Evolutionary conservation across 192 early-diverging fungal genomes (phyloP).

Genomic region (Oehlia diaphana): DNA sequence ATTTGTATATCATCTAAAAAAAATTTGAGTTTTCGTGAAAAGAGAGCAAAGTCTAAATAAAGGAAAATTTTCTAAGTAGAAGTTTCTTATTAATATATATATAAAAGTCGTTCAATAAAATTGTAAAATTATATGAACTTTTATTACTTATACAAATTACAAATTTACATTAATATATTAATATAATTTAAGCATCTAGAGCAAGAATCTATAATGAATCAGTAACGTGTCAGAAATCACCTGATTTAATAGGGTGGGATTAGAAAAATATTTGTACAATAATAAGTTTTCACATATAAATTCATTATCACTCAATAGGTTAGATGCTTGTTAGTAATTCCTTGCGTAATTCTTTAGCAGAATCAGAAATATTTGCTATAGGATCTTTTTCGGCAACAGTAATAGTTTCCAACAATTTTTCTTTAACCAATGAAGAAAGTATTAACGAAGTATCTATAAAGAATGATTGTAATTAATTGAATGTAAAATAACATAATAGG

Average conservation of each 20-base stretch:
- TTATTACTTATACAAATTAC: no score
- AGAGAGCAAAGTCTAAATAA: background rate
- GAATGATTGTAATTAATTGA: background rate
- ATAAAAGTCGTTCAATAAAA: no score
- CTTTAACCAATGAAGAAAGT: constrained; percentile 4
- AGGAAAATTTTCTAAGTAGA: no score
- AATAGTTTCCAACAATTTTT: constrained; percentile 28
- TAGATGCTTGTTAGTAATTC: background rate
- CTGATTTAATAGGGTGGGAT: no score
- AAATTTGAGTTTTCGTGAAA: background rate
- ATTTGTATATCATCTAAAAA: background rate
- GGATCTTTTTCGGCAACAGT: constrained; percentile 40
- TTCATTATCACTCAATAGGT: no score
- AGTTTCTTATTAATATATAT: no score
- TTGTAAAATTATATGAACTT: no score
- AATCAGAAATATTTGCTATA: constrained; percentile 50
- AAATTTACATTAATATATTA: no score
- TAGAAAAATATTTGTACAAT: no score
- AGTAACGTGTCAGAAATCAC: no score
- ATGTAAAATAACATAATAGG: constrained; percentile 8
- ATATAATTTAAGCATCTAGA: background rate
- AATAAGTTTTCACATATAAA: no score
- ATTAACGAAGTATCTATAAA: constrained; percentile 24
- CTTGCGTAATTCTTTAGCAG: constrained; percentile 38
- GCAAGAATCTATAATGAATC: no score